Evolutionary conservation across 2,329 filamentous ascomycete species (phyloP), one percentile per base, ranked within the genome.

Genomic region (Colletotrichum salicis): DNA sequence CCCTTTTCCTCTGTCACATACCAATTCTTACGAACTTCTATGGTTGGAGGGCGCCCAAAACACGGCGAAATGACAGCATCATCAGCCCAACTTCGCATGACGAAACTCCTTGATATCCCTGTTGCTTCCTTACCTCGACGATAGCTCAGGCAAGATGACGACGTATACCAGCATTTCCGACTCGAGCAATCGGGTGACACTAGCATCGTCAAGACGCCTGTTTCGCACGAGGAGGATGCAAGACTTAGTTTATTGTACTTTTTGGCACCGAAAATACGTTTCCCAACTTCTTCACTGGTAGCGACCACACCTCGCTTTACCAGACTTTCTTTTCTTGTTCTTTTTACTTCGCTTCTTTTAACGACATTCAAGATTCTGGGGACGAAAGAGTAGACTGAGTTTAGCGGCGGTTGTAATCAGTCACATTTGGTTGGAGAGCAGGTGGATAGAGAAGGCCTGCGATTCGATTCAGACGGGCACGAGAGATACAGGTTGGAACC

Each of bases 271-370:
- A 72, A 73, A 75, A 74, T 74, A 77, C 74, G 45, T 63, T 27
- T 29, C n/a, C 31, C 54, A 33, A 58, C 64, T 56, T 22, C 54
- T 54, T 12, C 3, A 15, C n/a, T 29, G 19, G 68, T 52, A 48
- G 64, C 58, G 22, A 58, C 45, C 52, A 63, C 35, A 52, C 57
- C 54, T 71, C 51, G 35, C 56, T 58, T 54, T 48, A 71, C 59
- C 52, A 72, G 72, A 63, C 66, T 76, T 76, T 64, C 70, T 66
- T 76, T 78, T 75, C 56, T 74, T 71, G 68, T 74, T 77, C 58
- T 70, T 66, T 70, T 76, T 27, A 37, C 59, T 58, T 64, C 73
- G 31, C 33, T 63, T 48, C 56, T 51, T 51, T 54, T 24, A 45
- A 69, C 54, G 69, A 68, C 64, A 22, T 67, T 62, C 8, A 58